A percentile compares a stretch with the other conserved stretches of the same genome.
Conservation (phyloP, 2,329 filamentous ascomycete genomes). For the Pseudocercospora ulei region DNA sequence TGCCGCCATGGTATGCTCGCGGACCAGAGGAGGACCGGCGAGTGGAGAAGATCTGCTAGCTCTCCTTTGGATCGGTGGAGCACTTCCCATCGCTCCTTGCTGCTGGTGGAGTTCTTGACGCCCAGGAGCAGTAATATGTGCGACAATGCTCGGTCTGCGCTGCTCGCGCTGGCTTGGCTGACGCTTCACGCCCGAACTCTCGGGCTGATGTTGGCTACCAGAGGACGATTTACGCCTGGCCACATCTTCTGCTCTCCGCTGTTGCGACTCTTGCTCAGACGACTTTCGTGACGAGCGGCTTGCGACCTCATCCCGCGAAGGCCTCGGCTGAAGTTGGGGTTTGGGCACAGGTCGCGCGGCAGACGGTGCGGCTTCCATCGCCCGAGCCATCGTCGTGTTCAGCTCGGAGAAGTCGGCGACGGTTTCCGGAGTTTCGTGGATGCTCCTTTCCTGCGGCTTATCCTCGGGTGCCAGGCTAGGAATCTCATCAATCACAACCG, state of each 20-base stretch:
- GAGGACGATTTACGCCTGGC: slow-evolving; percentile 27
- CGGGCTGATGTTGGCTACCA: slow-evolving; percentile 17
- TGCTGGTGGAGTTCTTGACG: slow-evolving; percentile 33
- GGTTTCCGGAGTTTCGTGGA: slow-evolving; percentile 14
- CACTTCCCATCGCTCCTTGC: slow-evolving; percentile 23
- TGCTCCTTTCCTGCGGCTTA: slow-evolving; percentile 23
- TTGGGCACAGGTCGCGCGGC: slow-evolving; percentile 14
- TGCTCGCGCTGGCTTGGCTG: slow-evolving; percentile 37
- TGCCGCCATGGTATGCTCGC: slow-evolving; percentile 35
- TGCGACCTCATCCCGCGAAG: slow-evolving; percentile 21
- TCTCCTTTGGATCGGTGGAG: slow-evolving; percentile 49
- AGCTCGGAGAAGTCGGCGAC: slow-evolving; percentile 29
- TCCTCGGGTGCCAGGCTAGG: slow-evolving; percentile 32
- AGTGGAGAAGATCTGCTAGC: slow-evolving; percentile 42
- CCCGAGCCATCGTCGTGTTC: slow-evolving; percentile 29
- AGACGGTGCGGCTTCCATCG: slow-evolving; percentile 24
- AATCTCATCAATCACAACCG: slow-evolving; percentile 30
- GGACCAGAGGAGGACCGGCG: slow-evolving; percentile 40
- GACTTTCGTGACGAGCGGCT: slow-evolving; percentile 21
- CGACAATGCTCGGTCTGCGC: slow-evolving; percentile 38
- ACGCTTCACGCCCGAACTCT: slow-evolving; percentile 27
- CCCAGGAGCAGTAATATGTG: slow-evolving; percentile 41
- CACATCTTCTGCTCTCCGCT: slow-evolving; percentile 19
- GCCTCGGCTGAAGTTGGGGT: slow-evolving; percentile 20
- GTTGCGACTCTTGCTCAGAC: slow-evolving; percentile 25